Percentiles rank a stretch among this genome's conserved stretches.
phyloP scores from a whole-genome alignment of 305 asterid species.

The Lippia alba region DNA sequence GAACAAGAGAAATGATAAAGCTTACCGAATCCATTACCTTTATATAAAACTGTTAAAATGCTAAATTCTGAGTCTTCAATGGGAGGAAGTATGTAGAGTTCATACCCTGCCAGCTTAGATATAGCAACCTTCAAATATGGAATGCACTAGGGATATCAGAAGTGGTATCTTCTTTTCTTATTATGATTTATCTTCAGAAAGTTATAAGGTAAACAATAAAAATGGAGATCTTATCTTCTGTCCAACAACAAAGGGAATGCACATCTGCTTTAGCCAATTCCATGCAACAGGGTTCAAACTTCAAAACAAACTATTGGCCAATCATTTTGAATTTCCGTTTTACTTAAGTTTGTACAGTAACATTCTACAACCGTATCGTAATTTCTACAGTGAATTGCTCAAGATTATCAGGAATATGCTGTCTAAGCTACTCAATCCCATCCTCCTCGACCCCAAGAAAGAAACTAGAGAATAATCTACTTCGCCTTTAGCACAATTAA shows the following conservation, averaged over 20 bases:
- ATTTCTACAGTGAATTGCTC: neutral
- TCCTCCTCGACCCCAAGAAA: constrained; percentile 13
- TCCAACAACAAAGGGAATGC: constrained; percentile 12
- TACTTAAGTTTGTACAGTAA: neutral
- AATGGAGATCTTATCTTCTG: constrained; percentile 1
- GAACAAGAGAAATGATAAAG: constrained; percentile 19
- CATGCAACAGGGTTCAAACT: neutral
- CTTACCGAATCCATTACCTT: constrained; percentile 43
- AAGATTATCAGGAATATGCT: neutral
- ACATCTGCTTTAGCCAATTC: constrained; percentile 21
- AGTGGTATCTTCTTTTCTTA: constrained; percentile 1
- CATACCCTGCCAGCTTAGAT: constrained; percentile 44
- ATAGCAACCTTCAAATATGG: constrained; percentile 59
- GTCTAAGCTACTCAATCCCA: constrained; percentile 11
- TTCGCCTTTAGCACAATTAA: too few relatives aligned
- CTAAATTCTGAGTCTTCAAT: constrained; percentile 38
- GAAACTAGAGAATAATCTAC: neutral
- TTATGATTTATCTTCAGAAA: neutral
- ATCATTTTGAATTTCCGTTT: constrained; percentile 6
- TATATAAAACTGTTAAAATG: constrained; percentile 43
- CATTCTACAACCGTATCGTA: constrained; percentile 14
- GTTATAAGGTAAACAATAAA: neutral
- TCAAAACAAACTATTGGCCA: neutral
- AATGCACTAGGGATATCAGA: constrained; percentile 31
- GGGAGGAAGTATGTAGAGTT: constrained; percentile 57